These are phyloP conservation scores for Diospyros lotus DNA, from an alignment of 148 eudicot genomes.

Conservation along the genomic window DNA sequence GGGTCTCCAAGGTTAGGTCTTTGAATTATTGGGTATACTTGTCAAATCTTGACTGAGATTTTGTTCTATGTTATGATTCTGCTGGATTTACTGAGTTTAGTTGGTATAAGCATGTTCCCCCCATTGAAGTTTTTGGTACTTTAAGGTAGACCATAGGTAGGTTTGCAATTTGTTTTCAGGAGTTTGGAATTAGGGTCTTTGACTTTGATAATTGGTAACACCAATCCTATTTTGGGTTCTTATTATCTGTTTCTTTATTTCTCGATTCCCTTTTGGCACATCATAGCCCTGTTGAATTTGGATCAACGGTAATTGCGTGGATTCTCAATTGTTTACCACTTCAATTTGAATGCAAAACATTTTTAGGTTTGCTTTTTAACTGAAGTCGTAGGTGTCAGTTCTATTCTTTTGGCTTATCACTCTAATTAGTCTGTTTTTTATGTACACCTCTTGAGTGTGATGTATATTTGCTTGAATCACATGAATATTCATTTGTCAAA, in stretches of 20 bases:
- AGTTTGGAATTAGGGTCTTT: too few relatives aligned
- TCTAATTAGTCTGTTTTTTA: too few relatives aligned
- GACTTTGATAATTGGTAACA: too few relatives aligned
- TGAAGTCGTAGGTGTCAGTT: too few relatives aligned
- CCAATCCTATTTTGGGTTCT: neutral
- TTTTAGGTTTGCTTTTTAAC: too few relatives aligned
- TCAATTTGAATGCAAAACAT: neutral
- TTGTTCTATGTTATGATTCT: neutral
- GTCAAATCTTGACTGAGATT: neutral
- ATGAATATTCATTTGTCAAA: neutral
- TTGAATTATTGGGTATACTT: neutral
- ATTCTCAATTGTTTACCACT: neutral
- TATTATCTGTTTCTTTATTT: neutral
- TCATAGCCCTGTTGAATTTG: neutral
- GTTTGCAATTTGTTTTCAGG: too few relatives aligned
- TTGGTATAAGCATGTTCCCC: too few relatives aligned
- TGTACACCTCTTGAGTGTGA: neutral
- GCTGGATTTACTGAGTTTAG: neutral
- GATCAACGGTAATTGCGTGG: neutral
- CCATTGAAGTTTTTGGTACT: too few relatives aligned
- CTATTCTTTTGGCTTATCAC: too few relatives aligned
- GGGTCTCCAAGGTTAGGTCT: constrained; percentile 35
- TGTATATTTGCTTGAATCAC: neutral
- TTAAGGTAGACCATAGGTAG: too few relatives aligned
- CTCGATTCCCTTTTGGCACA: neutral